Evolutionary conservation across 139 green algal genomes (phyloP), one percentile per base, ranked within the genome.

Genomic region (Protoeuglena noctilucae): DNA sequence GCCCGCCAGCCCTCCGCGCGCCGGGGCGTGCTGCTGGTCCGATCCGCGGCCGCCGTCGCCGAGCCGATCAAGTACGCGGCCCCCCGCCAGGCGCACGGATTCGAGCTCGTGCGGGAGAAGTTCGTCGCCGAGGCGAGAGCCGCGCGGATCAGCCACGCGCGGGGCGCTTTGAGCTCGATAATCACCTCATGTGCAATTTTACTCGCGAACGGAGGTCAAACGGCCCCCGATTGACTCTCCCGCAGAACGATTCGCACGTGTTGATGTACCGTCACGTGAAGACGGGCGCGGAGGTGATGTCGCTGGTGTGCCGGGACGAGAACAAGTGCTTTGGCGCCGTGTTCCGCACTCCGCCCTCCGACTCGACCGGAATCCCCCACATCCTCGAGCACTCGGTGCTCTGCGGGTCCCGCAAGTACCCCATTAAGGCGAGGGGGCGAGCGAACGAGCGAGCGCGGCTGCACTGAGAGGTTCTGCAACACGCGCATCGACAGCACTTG

Each of bases 251-350:
- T 62, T 87, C 76, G 3, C 53, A 73, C 23, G 75, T 85, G 30
- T 58, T 80, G 30, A 34, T 85, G 41, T 96, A 94, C 71, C 71
- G 70, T 25, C 86, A 95, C 69, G 4, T 24, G 9, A 64, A 66
- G 59, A 66, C 85, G 76, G 89, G 89, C 27, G 86, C 90, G 9
- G 73, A 98, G 82, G 54, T 95, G 28, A 96, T 98, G 75, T 89
- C 74, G 9, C 64, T 95, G 19, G 34, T 80, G n/a, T 94, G 89
- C 76, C 51, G 51, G 18, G 91, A 98, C 61, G 91, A 97, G 70
- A 98, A 98, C 84, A 98, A 98, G 75, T 93, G 85, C 18, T 98
- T 97, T 71, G 91, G 88, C 9, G 85, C 83, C 0, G 85, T 93
- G 27, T 85, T 98, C 58, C 74, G 91, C 28, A 98, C 91, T 3